These are phyloP conservation scores for Ophiosphaerella korrae DNA, from an alignment of 2,329 filamentous ascomycete genomes.

Conservation along the genomic window DNA sequence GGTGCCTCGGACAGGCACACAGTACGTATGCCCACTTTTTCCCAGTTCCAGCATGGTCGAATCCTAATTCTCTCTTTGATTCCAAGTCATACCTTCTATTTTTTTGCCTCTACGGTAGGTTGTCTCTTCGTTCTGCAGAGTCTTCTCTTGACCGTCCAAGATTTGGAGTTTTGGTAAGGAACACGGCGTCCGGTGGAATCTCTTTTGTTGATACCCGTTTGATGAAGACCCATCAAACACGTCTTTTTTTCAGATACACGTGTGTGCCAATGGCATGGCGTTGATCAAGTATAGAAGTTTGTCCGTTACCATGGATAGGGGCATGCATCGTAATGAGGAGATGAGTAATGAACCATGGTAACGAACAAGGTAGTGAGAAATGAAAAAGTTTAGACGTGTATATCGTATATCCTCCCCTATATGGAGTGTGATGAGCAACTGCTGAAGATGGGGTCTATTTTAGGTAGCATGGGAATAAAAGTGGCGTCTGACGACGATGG, in stretches of 20 bases:
- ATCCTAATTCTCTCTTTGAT: conserved; percentile 17
- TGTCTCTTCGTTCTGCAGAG: conserved; percentile 9
- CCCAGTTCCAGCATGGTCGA: neutral
- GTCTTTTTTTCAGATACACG: conserved; percentile 11
- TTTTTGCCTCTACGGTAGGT: conserved; percentile 23
- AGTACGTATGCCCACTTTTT: conserved; percentile 22
- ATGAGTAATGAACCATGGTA: neutral
- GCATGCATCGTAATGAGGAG: conserved; percentile 17
- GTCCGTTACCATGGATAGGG: conserved; percentile 10
- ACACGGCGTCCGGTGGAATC: conserved; percentile 24
- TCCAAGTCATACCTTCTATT: conserved; percentile 14
- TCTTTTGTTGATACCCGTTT: conserved; percentile 31
- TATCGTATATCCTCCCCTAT: too few species aligned
- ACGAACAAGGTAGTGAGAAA: too few species aligned
- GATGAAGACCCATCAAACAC: conserved; percentile 13
- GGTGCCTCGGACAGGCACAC: conserved; percentile 4
- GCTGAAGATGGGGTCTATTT: too few species aligned
- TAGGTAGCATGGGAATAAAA: neutral
- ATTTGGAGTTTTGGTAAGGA: conserved; percentile 7
- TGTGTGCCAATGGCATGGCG: conserved; percentile 1
- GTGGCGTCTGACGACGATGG: neutral
- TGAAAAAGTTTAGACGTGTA: too few species aligned
- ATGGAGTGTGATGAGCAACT: neutral
- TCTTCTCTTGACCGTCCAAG: conserved; percentile 18
- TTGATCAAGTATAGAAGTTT: conserved; percentile 10